Evolutionary conservation across 2,329 filamentous ascomycete species (phyloP), one percentile per base, ranked within the genome.

Genomic region (Colletotrichum tofieldiae): DNA sequence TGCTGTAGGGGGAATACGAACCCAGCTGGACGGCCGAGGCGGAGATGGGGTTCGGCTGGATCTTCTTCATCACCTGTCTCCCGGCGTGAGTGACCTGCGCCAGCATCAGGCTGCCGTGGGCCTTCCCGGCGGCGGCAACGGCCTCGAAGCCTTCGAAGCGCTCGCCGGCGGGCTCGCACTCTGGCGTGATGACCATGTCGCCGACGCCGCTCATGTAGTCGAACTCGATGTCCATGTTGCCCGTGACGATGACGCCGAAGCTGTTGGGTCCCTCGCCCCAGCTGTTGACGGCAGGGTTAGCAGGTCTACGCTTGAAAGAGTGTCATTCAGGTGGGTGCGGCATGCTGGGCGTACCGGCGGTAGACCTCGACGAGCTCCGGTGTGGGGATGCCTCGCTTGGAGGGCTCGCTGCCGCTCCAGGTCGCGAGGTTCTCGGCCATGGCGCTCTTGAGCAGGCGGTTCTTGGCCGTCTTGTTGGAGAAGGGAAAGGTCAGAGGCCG

Each of bases 391-490:
- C 84, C 84, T 52, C 91, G 86, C 4, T 84, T 84, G 29, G 85
- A 80, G 11, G 88, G 75, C 67, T 89, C 84, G 32, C 85, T 85
- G 8, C 86, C 82, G 70, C 88, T 84, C 89, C 89, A 93, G 6
- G 87, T 89, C 0, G 90, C 88, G 18, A 93, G 81, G 9, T 86
- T 83, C 78, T 93, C 92, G 2, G 88, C 89, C 91, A 93, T 93
- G 52, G 92, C 88, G 7, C 84, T 90, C 79, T 93, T 93, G 74
- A 93, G 79, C 76, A 93, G 90, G n/a, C 90, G 85, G 78, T 93
- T 93, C 52, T 86, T 87, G 2, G 90, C 90, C 2, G 85, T 87
- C 67, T 83, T 85, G 63, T 86, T 84, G 55, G 87, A 87, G 78
- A 88, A 88, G 45, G 81, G 78, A 71, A 88, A 88, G 18, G 81